phyloP scores from a whole-genome alignment of 2,329 filamentous ascomycete species.

The Pseudofabraea citricarpa region DNA sequence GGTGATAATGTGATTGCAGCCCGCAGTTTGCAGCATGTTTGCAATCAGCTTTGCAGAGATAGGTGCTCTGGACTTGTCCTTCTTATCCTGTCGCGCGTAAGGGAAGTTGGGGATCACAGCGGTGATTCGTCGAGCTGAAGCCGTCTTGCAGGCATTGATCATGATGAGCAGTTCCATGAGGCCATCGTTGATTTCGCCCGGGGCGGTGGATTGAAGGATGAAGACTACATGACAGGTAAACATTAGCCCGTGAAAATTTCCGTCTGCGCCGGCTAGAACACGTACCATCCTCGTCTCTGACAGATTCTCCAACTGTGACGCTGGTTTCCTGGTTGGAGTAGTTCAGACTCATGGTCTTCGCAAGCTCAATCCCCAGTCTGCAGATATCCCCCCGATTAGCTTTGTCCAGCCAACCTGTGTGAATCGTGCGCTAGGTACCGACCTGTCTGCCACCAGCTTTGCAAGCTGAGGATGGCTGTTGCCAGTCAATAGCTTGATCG shows the following conservation, averaged over 20 bases:
- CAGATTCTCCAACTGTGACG: constrained; percentile 92
- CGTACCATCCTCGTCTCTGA: constrained; percentile 86
- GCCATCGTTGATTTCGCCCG: constrained; percentile 95
- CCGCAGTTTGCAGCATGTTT: constrained; percentile 94
- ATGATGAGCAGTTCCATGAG: constrained; percentile 98
- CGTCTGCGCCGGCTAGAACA: not conserved
- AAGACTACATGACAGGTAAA: constrained; percentile 61
- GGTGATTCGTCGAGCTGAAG: constrained; percentile 84
- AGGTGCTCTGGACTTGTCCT: constrained; percentile 91
- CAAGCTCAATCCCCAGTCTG: constrained; percentile 72
- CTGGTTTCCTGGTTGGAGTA: constrained; percentile 86
- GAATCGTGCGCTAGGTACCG: constrained; percentile 18
- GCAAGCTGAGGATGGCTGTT: constrained; percentile 72
- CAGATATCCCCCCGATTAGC: too few species aligned
- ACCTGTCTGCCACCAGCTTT: constrained; percentile 64
- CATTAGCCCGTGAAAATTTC: too few species aligned
- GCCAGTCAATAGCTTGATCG: constrained; percentile 70
- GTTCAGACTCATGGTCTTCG: constrained; percentile 75
- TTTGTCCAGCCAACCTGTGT: not conserved
- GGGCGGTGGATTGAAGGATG: constrained; percentile 90
- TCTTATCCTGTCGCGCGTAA: constrained; percentile 96
- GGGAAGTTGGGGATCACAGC: constrained; percentile 95
- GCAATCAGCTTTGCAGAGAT: constrained; percentile 95
- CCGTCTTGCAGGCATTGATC: constrained; percentile 90
- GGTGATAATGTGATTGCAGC: constrained; percentile 89